Evolutionary conservation across 768 basidiomycete genomes (phyloP).

Genomic region (Tylopilus sp.): DNA sequence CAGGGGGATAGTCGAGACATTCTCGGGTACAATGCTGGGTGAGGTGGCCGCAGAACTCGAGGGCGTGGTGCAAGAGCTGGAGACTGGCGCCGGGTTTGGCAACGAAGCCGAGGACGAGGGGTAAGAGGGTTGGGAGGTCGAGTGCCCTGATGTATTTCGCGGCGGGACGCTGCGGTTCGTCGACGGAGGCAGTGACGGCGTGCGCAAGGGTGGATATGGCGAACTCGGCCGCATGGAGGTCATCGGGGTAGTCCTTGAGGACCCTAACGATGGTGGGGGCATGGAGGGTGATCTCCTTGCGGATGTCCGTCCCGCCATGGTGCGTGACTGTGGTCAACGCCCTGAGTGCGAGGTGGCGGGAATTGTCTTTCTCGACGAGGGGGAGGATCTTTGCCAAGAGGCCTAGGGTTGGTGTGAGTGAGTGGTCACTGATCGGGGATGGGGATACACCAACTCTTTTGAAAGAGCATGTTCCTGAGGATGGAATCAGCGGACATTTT

Average conservation of each 20-base stretch:
- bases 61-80: constrained; percentile 49
- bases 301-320: constrained; percentile 51
- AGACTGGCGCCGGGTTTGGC: constrained; percentile 41
- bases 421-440: not conserved
- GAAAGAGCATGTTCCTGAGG: constrained; percentile 55
- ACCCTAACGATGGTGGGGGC: constrained; percentile 41
- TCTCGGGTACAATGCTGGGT: constrained; percentile 44
- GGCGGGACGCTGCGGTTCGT: constrained; percentile 36
- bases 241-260: constrained; percentile 48
- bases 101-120: constrained; percentile 39
- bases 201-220: constrained; percentile 52
- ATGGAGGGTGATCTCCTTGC: constrained; percentile 47
- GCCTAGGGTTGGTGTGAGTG: constrained; percentile 39
- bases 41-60: constrained; percentile 43
- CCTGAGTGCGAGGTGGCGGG: constrained; percentile 51
- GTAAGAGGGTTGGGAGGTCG: constrained; percentile 43
- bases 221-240: constrained; percentile 48
- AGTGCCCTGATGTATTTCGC: constrained; percentile 38
- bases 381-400: constrained; percentile 56
- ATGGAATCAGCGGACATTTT: constrained; percentile 62
- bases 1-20: constrained; percentile 41
- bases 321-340: constrained; percentile 58
- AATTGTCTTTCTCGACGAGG: constrained; percentile 44
- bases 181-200: constrained; percentile 42
- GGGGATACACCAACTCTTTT: constrained; percentile 42